Conservation (phyloP, 2,329 filamentous ascomycete genomes). For the Aspergillaceae sp. region DNA sequence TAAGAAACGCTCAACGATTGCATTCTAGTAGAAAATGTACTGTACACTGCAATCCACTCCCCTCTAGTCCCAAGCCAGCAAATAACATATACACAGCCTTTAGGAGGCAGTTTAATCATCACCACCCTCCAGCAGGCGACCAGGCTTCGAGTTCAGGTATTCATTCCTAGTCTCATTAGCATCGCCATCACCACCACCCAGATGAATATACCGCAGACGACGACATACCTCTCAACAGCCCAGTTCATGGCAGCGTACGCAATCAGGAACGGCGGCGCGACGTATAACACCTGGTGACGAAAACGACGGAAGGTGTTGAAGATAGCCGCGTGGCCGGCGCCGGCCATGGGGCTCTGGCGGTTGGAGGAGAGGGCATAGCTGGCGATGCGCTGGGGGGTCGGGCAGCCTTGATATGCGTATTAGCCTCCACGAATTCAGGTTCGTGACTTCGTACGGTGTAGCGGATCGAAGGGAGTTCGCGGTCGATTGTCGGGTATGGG, state of each 20-base stretch:
- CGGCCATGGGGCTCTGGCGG: slow-evolving; percentile 79
- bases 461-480: too few relatives aligned
- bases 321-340: slow-evolving; percentile 67
- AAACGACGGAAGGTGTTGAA: slow-evolving; percentile 94
- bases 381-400: slow-evolving; percentile 48
- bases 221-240: slow-evolving; percentile 76
- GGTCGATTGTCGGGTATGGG: too few relatives aligned
- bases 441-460: too few relatives aligned
- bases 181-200: not conserved
- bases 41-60: slow-evolving; percentile 25
- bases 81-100: not conserved
- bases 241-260: slow-evolving; percentile 82
- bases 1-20: too few relatives aligned
- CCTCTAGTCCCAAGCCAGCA: too few relatives aligned
- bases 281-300: slow-evolving; percentile 79
- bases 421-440: not conserved
- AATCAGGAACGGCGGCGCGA: slow-evolving; percentile 66
- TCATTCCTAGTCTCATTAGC: slow-evolving; percentile 35
- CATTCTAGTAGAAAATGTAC: slow-evolving; percentile 20
- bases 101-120: slow-evolving; percentile 21
- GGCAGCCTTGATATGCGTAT: slow-evolving; percentile 18
- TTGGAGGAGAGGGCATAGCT: slow-evolving; percentile 75
- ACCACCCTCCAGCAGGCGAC: slow-evolving; percentile 28
- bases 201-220: not conserved
- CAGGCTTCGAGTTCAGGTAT: slow-evolving; percentile 44